These are phyloP conservation scores for Ophiostoma fasciatum DNA, from an alignment of 2,329 filamentous ascomycete species.

Conservation along the genomic window DNA sequence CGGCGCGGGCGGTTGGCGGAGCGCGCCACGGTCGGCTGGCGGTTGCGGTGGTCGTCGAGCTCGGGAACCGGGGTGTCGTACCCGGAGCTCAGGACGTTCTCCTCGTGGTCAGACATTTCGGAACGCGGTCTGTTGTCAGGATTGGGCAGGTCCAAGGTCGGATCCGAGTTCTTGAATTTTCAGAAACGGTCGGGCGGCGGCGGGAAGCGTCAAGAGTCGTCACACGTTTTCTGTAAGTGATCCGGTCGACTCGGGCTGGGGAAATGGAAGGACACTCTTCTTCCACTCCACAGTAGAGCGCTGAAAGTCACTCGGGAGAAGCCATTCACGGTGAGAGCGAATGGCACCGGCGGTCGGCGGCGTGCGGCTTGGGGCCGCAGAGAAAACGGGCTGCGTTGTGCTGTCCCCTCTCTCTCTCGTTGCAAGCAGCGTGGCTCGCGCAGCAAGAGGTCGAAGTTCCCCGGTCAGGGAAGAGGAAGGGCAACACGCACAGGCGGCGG, in stretches of 20 bases:
- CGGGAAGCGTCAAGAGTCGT: too few relatives aligned
- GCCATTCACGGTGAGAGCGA: constrained; percentile 12
- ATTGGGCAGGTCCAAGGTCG: background rate
- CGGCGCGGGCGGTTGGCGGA: constrained; percentile 44
- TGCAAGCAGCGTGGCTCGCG: too few relatives aligned
- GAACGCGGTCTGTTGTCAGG: too few relatives aligned
- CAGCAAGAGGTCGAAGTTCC: constrained; percentile 1
- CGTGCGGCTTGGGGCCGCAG: constrained; percentile 12
- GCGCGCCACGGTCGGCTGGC: constrained; percentile 44
- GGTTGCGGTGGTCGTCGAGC: constrained; percentile 75
- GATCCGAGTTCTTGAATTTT: too few relatives aligned
- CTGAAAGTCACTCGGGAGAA: constrained; percentile 10
- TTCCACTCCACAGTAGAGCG: constrained; percentile 11
- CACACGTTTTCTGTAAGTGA: too few relatives aligned
- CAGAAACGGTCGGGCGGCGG: too few relatives aligned
- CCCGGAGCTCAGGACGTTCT: constrained; percentile 41
- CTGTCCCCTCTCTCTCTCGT: constrained; percentile 5
- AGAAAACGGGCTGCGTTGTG: constrained; percentile 1
- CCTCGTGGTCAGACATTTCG: constrained; percentile 57
- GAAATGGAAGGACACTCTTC: background rate
- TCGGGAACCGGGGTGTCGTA: constrained; percentile 64
- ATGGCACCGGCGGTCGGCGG: constrained; percentile 12
- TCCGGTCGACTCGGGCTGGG: too few relatives aligned
- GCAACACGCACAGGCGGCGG: too few relatives aligned
- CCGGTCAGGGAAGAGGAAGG: constrained; percentile 2